phyloP scores from a whole-genome alignment of 2,329 filamentous ascomycete genomes.

The Neofusicoccum umdonicola region DNA sequence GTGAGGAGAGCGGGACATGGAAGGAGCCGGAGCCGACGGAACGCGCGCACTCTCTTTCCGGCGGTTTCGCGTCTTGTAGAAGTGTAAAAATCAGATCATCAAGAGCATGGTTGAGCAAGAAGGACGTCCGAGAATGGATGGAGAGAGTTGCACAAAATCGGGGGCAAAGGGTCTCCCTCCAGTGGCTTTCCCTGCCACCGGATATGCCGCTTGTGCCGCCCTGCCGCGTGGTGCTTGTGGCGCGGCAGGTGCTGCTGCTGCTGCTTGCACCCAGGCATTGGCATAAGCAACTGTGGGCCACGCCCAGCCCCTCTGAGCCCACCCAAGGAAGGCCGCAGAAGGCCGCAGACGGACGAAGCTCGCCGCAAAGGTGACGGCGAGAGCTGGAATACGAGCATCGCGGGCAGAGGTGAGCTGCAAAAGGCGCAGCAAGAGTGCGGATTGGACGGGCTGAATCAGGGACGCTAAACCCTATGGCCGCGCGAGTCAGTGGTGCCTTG shows the following conservation, averaged over 20 bases:
- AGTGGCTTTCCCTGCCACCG: no score
- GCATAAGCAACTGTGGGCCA: not conserved
- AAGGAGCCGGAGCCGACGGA: not conserved
- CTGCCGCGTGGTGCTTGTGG: not conserved
- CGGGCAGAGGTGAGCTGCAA: not conserved
- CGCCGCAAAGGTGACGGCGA: not conserved
- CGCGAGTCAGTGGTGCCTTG: not conserved
- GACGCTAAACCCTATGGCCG: slow-evolving; percentile 3
- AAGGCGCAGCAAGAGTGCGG: not conserved
- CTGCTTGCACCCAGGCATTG: not conserved
- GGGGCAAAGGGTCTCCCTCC: no score
- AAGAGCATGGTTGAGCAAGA: not conserved
- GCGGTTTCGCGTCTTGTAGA: not conserved
- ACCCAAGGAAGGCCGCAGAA: not conserved
- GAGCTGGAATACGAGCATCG: not conserved
- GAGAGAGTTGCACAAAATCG: not conserved
- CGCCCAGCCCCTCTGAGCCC: not conserved
- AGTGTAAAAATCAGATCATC: not conserved
- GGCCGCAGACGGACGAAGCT: not conserved
- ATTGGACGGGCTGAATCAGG: not conserved
- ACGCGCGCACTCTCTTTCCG: not conserved
- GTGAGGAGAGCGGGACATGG: not conserved
- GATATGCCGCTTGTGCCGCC: not conserved
- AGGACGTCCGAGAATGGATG: not conserved
- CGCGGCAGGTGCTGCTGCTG: not conserved